Conservation (phyloP, 805 yeast genomes). For the Nakazawaea holstii region DNA sequence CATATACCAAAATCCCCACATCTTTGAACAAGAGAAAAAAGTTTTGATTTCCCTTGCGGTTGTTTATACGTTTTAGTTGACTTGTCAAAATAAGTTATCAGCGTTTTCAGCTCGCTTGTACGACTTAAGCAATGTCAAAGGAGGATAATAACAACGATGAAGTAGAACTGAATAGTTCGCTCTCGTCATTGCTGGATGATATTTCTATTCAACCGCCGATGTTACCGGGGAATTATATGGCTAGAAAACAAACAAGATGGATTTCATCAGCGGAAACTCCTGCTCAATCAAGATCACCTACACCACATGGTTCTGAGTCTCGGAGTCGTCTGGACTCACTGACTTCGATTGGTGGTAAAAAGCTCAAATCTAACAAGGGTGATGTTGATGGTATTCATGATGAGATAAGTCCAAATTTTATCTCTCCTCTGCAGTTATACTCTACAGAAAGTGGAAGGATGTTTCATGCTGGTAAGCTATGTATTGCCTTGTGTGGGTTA, state of each 20-base stretch:
- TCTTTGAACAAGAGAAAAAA: too few species aligned
- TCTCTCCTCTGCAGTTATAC: conserved; percentile 89
- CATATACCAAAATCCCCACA: neutral
- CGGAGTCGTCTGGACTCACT: neutral
- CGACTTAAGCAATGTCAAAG: neutral
- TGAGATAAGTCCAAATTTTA: conserved; percentile 51
- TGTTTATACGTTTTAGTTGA: too few species aligned
- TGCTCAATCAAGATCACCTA: conserved; percentile 12
- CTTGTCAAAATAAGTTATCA: too few species aligned
- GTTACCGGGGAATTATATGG: conserved; percentile 47
- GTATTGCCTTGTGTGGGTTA: conserved; percentile 83
- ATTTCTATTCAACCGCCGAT: conserved; percentile 34
- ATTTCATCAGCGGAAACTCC: conserved; percentile 18
- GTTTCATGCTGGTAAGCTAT: conserved; percentile 92
- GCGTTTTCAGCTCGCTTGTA: too few species aligned
- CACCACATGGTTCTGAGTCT: conserved; percentile 11
- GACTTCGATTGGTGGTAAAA: neutral
- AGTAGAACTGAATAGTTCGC: neutral
- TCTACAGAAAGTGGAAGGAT: conserved; percentile 88
- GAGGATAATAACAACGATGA: neutral
- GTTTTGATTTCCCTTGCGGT: too few species aligned
- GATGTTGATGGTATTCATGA: conserved; percentile 64
- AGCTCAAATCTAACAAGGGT: conserved; percentile 2
- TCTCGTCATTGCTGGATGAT: neutral
- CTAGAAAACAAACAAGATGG: conserved; percentile 52